Evolutionary conservation across 768 basidiomycete species (phyloP), one percentile per base, ranked within the genome.

Genomic region (Amanita phalloides): DNA sequence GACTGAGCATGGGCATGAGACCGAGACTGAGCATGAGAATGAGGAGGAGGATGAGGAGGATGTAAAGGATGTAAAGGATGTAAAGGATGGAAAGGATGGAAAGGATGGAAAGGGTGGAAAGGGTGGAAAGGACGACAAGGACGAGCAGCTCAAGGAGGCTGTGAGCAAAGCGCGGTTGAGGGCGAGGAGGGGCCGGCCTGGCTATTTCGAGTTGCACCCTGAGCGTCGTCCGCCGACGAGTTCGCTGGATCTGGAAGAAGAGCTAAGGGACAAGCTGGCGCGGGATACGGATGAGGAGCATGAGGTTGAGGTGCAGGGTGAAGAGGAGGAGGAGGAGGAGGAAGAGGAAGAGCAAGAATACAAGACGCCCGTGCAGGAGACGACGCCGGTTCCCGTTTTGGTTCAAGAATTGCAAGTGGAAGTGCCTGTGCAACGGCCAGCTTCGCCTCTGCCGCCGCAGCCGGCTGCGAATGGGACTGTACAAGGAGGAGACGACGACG

Each of bases 181-280:
- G 37, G 66, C 68, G 3, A 64, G 64, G 45, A 71, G 72, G 56
- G 65, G 71, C 42, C 74, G 84, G 14, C 48, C 80, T 25, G 82
- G 84, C 0, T 90, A 90, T 62, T 90, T 90, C 61, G 86, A 88
- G 61, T 58, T 87, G 11, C 86, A 90, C 61, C 86, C 86, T 9
- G 86, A 89, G 42, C 73, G 86, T 42, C 69, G 81, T 36, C 74
- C 20, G 61, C 53, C 62, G 10, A 53, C 57, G 3, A 54, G 59
- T n/a, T 56, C 57, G 10, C 43, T 55, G n/a, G 58, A 54, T 20
- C 60, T 61, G 10, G 68, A 72, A 14, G 64, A 70, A 7, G 71
- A 71, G 51, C 68, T 70, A 30, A 64, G 70, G 11, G 63, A 48
- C 6, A 64, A 63, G 50, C 59, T 73, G n/a, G 69, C 66, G 3